Conservation (phyloP, 345 rosid genomes). For the Eucalyptus albens region DNA sequence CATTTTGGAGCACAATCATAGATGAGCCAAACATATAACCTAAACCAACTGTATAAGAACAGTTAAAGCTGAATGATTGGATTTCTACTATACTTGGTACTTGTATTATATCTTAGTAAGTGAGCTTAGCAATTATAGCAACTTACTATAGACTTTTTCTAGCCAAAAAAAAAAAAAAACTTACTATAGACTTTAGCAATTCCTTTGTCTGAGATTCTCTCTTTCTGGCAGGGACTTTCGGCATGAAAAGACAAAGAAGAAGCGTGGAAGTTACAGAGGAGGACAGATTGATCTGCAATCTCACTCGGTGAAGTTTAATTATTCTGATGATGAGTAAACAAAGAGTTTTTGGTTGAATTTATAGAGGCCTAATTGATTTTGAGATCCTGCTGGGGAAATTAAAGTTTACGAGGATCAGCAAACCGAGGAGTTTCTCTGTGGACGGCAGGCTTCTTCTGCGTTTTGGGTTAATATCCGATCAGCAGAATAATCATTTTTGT, state of each 20-base stretch:
- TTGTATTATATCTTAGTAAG: not conserved
- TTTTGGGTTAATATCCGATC: not conserved
- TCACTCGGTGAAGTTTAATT: slow-evolving; percentile 74
- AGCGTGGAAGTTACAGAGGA: slow-evolving; percentile 91
- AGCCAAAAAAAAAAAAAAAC: not conserved
- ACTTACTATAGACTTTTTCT: not conserved
- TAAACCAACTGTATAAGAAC: not conserved
- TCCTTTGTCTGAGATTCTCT: not conserved
- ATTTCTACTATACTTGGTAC: not conserved
- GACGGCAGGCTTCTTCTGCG: not conserved
- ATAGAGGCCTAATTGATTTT: not conserved
- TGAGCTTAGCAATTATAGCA: not conserved
- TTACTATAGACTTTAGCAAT: not conserved
- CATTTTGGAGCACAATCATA: not conserved
- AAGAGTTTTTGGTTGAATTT: not conserved
- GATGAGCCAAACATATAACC: not conserved
- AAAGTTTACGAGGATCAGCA: not conserved
- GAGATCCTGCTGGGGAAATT: not conserved
- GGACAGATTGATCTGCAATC: slow-evolving; percentile 78
- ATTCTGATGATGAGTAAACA: slow-evolving; percentile 63
- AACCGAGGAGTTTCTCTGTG: not conserved
- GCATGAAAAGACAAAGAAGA: slow-evolving; percentile 98
- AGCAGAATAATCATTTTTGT: not conserved
- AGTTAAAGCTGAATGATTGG: not conserved
- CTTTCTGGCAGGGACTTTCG: slow-evolving; percentile 54